Evolutionary conservation across 2,329 filamentous ascomycete genomes (phyloP), one percentile per base, ranked within the genome.

Genomic region (Fonsecaea multimorphosa): DNA sequence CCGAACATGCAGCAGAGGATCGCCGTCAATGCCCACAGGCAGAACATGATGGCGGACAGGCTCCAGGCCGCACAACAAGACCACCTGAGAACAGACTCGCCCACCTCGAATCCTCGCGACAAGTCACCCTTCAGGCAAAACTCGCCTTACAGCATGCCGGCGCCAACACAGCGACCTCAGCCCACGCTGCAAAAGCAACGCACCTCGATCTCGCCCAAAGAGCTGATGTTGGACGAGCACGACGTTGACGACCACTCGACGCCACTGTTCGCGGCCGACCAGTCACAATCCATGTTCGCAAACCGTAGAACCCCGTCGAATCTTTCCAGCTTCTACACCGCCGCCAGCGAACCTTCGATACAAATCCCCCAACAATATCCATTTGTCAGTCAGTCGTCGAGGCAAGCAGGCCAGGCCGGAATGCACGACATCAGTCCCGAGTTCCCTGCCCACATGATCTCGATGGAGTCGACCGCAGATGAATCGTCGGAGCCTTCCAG

Each of bases 151-250:
- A 86, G 75, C 66, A 78, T 81, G 68, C 77, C 78, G 11, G 76
- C 78, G 67, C 78, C 78, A 68, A 71, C 78, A 31, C 76, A 76
- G 56, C 74, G 78, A 70, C 74, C 76, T 55, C 74, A 77, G 56
- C 72, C 66, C 73, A 80, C 51, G 72, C 78, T 58, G 71, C 76
- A 67, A 71, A 75, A 40, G 75, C 89, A n/a, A 84, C 87, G 1
- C 91, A 92, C 78, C 97, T 72, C 94, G 0, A 97, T 99, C 54
- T 98, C 94, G 1, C 95, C 94, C 27, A 96, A 96, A 79, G 94
- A 98, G 73, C 91, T 93, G 1, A 80, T 96, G 66, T 80, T 97
- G 57, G 93, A 97, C 66, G 97, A 93, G 75, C 86, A 89, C 67
- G 92, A 95, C 44, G 78, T 83, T 0, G 91, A 93, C 2, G 88